These are phyloP conservation scores for Verticillium dahliae DNA, from an alignment of 2,329 filamentous ascomycete genomes.

Conservation along the genomic window DNA sequence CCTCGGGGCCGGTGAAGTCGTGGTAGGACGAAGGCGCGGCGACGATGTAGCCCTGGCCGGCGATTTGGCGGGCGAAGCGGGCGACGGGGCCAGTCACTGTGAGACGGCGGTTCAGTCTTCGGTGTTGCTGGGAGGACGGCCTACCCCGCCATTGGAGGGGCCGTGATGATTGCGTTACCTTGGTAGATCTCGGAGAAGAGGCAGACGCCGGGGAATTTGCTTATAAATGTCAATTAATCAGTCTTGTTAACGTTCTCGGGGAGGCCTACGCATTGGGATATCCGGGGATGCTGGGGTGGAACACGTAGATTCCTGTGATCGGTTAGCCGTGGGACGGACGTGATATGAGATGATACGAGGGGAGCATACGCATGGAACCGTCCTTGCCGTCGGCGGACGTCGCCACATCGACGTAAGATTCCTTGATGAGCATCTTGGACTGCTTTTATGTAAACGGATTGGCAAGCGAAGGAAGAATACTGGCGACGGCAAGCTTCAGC, in stretches of 20 bases:
- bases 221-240: slow-evolving; percentile 18
- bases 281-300: slow-evolving; percentile 76
- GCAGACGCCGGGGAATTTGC: slow-evolving; percentile 74
- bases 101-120: slow-evolving; percentile 6
- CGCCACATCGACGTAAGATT: slow-evolving; percentile 44
- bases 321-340: background rate
- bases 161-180: slow-evolving; percentile 42
- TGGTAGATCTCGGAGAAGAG: slow-evolving; percentile 95
- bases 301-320: slow-evolving; percentile 74
- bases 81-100: slow-evolving; percentile 83
- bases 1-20: slow-evolving; percentile 81
- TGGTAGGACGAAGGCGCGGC: slow-evolving; percentile 88
- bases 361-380: slow-evolving; percentile 41
- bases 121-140: background rate
- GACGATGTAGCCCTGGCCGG: slow-evolving; percentile 88
- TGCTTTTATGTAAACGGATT: background rate
- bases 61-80: slow-evolving; percentile 86
- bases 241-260: background rate
- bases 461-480: background rate
- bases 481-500: background rate
- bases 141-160: slow-evolving; percentile 4
- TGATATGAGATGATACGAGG: background rate
- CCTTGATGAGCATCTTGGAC: slow-evolving; percentile 44
- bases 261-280: slow-evolving; percentile 70
- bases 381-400: slow-evolving; percentile 47